Base-by-base conservation (phyloP, 2,329 filamentous ascomycete genomes). In the Raffaelea deltoideospora region DNA sequence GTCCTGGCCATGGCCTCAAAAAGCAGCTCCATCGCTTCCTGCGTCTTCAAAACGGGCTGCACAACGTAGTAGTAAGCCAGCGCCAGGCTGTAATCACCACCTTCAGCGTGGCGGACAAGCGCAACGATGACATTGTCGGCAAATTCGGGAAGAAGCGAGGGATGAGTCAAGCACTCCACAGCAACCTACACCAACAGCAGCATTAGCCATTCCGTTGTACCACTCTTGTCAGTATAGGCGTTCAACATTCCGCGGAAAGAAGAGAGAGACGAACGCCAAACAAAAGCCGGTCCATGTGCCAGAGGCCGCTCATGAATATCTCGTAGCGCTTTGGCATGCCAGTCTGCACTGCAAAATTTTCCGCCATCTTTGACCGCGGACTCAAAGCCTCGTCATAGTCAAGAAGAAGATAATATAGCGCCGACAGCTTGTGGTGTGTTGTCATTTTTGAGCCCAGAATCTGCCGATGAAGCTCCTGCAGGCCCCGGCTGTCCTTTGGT, bases 371-470 rank as follows among this genome's bases (percentile, higher is more conserved):
- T 15, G 66, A 56, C 4, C 65, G 63, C 22, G 45, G 37, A 17
- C 64, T 63, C 35, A 68, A 63, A 21, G 60, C 56, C 28, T 62
- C 57, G 48, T 79, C 72, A 50, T 79, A 72, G 53, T 92, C 83
- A 49, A 84, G 77, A 3, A 92, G 67, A 28, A 92, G 63, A 54
- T 92, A 93, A 63, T 83, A 92, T 44, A 92, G 65, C 33, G 90
- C 68, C 15, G 84, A 83, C 45, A 86, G 74, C 54, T 87, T 87
- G 59, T 87, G 78, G 54, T 87, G 79, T 37, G 72, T 65, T 8
- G 78, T 70, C 46, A 79, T 74, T 34, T 61, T 62, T 37, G 61
- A 72, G 20, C 73, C 66, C 53, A 76, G 69, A 44, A 93, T 76
- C 41, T 76, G 72, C 42, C 74, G 63, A 56, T 87, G 77, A 6